Conservation (phyloP, 1,284 basidiomycete species). For the Pseudozyma tsukubaensis region DNA sequence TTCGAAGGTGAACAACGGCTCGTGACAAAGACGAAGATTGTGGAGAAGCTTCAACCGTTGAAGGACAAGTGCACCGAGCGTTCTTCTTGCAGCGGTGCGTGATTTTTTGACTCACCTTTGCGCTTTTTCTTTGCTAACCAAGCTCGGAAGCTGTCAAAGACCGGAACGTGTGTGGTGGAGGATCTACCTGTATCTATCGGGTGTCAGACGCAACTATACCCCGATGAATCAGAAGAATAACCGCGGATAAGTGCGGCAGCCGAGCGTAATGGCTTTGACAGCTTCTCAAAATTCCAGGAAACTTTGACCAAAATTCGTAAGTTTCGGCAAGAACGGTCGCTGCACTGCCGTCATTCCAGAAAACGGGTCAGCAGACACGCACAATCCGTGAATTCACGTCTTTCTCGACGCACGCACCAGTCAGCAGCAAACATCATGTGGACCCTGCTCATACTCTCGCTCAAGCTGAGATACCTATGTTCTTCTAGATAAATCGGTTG, state of each 20-base stretch:
- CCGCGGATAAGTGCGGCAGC: constrained; percentile 15
- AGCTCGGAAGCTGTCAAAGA: constrained; percentile 12
- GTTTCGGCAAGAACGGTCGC: background rate
- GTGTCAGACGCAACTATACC: background rate
- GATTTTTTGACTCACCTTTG: background rate
- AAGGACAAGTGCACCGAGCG: no score
- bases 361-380: no score
- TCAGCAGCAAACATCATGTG: background rate
- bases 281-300: constrained; percentile 11
- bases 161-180: constrained; percentile 34
- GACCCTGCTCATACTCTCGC: background rate
- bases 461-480: no score
- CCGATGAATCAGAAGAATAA: constrained; percentile 3
- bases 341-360: background rate
- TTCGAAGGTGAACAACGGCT: background rate
- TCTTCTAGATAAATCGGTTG: no score
- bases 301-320: constrained; percentile 19
- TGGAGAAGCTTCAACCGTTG: no score
- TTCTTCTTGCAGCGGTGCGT: background rate
- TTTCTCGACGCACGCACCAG: background rate
- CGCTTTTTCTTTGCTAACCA: constrained; percentile 28
- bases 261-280: constrained; percentile 2
- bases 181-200: constrained; percentile 3
- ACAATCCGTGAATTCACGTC: no score
- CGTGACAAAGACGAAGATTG: background rate